Evolutionary conservation across 208 protist genomes (phyloP).

Genomic region (Crithidia acanthocephali): DNA sequence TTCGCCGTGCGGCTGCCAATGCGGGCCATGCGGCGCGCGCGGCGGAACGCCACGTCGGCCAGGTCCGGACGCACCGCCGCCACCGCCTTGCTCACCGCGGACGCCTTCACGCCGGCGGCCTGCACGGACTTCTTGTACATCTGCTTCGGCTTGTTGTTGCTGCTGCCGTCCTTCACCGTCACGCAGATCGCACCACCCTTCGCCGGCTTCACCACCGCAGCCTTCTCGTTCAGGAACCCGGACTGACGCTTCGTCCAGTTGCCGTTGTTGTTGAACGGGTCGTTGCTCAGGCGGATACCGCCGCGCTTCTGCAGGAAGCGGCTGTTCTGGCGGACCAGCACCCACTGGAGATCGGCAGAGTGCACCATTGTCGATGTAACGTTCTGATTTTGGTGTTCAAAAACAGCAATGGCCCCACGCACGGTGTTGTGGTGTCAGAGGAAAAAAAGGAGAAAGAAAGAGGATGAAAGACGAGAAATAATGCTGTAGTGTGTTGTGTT

Average conservation of each 20-base stretch:
- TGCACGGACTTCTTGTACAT: slow-evolving; percentile 73
- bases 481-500: too few species aligned
- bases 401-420: not conserved
- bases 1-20: slow-evolving; percentile 64
- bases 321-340: slow-evolving; percentile 84
- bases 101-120: slow-evolving; percentile 77
- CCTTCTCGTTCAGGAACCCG: slow-evolving; percentile 77
- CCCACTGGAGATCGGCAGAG: slow-evolving; percentile 89
- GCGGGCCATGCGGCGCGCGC: slow-evolving; percentile 73
- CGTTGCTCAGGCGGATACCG: slow-evolving; percentile 79
- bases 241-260: slow-evolving; percentile 89
- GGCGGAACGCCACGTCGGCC: slow-evolving; percentile 78
- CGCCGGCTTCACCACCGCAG: slow-evolving; percentile 72
- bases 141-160: slow-evolving; percentile 82
- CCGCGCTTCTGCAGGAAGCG: slow-evolving; percentile 87
- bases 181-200: slow-evolving; percentile 70
- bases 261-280: slow-evolving; percentile 91
- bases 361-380: slow-evolving; percentile 59
- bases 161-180: slow-evolving; percentile 73
- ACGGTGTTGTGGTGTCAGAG: not conserved
- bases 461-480: not conserved
- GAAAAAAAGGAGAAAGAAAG: not conserved
- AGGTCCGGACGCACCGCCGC: slow-evolving; percentile 84
- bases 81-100: slow-evolving; percentile 68
- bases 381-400: slow-evolving; percentile 5